Percentiles rank a stretch among this genome's conserved stretches.
Evolutionary conservation across 352 stramenopile genomes (phyloP).

Genomic region (Aphanomyces stellatus): DNA sequence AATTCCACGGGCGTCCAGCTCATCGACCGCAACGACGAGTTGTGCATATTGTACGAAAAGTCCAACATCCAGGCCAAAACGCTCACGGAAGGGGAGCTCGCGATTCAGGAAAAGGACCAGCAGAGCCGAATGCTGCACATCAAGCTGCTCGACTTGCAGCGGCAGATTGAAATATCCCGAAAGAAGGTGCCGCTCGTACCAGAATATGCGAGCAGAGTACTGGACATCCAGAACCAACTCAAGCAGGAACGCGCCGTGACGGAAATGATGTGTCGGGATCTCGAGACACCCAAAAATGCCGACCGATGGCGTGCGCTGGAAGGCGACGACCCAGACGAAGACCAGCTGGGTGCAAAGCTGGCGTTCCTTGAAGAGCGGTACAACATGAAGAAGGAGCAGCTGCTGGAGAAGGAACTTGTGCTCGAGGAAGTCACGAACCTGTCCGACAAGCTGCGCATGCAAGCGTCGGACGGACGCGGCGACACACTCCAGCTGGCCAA

Average conservation of each 20-base stretch:
- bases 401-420: constrained; percentile 92
- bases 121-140: constrained; percentile 73
- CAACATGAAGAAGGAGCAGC: constrained; percentile 86
- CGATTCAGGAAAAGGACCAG: constrained; percentile 72
- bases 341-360: constrained; percentile 81
- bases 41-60: constrained; percentile 94
- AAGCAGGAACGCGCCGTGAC: constrained; percentile 79
- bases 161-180: constrained; percentile 62
- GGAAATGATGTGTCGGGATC: constrained; percentile 80
- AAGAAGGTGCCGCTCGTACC: constrained; percentile 71
- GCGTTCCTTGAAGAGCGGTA: constrained; percentile 79
- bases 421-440: constrained; percentile 89
- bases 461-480: constrained; percentile 64
- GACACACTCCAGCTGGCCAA: constrained; percentile 80
- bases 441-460: constrained; percentile 72
- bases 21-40: constrained; percentile 93
- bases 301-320: constrained; percentile 82
- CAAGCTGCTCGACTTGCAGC: constrained; percentile 53
- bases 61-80: constrained; percentile 83
- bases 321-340: constrained; percentile 83
- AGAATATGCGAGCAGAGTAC: constrained; percentile 68
- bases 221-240: constrained; percentile 74
- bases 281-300: constrained; percentile 86
- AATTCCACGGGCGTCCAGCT: constrained; percentile 88
- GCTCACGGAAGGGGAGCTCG: constrained; percentile 70